Base-by-base conservation (phyloP, 208 protist genomes). In the Herpetomonas tarakana region DNA sequence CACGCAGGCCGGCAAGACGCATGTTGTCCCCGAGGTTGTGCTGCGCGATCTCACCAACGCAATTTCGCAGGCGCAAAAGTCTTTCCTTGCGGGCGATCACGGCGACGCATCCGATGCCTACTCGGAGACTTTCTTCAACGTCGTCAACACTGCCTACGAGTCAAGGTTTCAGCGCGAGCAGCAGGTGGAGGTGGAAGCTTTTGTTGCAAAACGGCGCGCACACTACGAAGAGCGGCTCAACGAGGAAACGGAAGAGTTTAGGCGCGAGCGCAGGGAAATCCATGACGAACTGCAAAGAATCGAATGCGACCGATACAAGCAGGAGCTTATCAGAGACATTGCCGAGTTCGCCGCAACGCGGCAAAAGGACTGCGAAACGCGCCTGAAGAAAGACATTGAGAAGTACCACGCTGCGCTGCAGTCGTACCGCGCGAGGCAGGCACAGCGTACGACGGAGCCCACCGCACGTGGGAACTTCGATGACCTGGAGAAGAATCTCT, bases 191-290 rank as follows among this genome's bases (percentile, higher is more conserved):
- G 71, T 74, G 9, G 61, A 76, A 22, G 62, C 38, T 9, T 82
- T 68, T 25, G 61, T 74, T 39, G 26, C 38, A 9, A 74, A 79
- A 53, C 68, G 73, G 0, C 64, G 67, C 1, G 22, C 62, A 2
- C 55, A 80, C 41, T 84, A 78, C 51, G 49, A 24, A 0, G 59
- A 79, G 46, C 72, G 77, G 7, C 65, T 84, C 38, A 59, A 57
- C 39, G 69, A 79, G 35, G 77, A 84, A 46, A 79, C 73, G 1
- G 73, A 78, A 46, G 77, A 84, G 51, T 84, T 75, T 53, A 67
- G 72, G 1, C 64, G 65, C 2, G 77, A 84, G 62, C 73, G 74
- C 24, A 62, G 66, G 3, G 77, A 71, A 29, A 55, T 79, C 14
- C 77, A 80, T 29, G 69, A 84, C 16, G 68, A 76, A 21, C 70